Evolutionary conservation across 2,329 filamentous ascomycete genomes (phyloP).

Genomic region (Cercospora sp.): DNA sequence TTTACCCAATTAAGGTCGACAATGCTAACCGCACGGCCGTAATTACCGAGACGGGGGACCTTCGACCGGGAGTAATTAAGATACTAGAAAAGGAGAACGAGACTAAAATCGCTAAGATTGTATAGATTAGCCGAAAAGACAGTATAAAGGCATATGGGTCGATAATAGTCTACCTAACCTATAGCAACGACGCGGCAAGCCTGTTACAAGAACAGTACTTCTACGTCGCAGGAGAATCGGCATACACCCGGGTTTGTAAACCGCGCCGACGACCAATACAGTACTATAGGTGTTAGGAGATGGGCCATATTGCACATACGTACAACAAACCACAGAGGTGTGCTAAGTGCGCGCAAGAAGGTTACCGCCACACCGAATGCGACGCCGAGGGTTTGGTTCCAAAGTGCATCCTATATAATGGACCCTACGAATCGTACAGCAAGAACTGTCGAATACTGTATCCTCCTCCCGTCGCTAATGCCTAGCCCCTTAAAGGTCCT

Average conservation of each 20-base stretch:
- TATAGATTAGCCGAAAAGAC: not conserved
- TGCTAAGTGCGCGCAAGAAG: not conserved
- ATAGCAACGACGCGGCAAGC: not conserved
- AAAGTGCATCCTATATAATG: not conserved
- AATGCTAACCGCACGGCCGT: not conserved
- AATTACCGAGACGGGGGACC: not conserved
- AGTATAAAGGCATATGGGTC: not conserved
- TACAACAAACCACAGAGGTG: not conserved
- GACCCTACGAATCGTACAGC: not conserved
- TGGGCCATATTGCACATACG: not conserved
- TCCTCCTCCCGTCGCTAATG: not conserved
- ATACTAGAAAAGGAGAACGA: not conserved
- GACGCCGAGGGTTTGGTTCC: not conserved
- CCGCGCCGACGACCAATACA: not conserved
- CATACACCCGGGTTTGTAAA: not conserved
- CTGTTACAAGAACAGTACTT: not conserved
- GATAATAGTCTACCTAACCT: not conserved
- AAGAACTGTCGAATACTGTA: not conserved
- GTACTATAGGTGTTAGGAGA: not conserved
- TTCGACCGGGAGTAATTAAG: not conserved
- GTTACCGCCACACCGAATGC: not conserved
- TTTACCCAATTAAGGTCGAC: not conserved
- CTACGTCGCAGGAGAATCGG: not conserved
- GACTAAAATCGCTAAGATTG: not conserved
- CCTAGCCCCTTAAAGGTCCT: not conserved